phyloP scores from a whole-genome alignment of 2,329 filamentous ascomycete genomes.

The Cordyceps sp. region DNA sequence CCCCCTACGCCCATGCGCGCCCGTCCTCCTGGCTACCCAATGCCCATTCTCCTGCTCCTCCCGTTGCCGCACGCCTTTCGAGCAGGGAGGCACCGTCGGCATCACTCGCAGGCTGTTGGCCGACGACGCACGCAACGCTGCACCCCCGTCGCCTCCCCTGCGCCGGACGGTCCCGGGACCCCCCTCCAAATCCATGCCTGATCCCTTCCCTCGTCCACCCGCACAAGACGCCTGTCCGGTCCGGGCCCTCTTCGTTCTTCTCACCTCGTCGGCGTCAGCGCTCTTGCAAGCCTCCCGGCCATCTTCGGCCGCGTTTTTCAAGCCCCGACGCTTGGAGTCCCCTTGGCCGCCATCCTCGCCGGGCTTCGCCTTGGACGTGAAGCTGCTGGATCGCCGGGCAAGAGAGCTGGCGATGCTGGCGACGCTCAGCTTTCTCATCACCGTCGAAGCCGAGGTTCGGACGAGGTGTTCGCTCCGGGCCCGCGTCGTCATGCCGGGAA shows the following conservation, averaged over 20 bases:
- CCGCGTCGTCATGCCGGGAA: constrained; percentile 60
- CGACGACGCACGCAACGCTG: constrained; percentile 1
- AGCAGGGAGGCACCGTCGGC: too few species aligned
- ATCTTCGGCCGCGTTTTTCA: constrained; percentile 1
- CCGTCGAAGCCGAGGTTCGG: constrained; percentile 61
- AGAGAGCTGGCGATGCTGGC: constrained; percentile 66
- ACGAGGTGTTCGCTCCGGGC: constrained; percentile 55
- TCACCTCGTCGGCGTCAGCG: neutral
- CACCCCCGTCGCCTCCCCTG: neutral
- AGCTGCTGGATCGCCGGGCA: constrained; percentile 50
- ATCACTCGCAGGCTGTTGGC: constrained; percentile 3
- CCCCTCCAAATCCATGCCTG: neutral
- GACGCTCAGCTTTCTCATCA: constrained; percentile 79
- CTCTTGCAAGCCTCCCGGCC: neutral
- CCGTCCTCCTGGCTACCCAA: neutral
- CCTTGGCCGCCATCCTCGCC: neutral
- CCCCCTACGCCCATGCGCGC: too few species aligned
- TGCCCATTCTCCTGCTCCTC: constrained; percentile 3
- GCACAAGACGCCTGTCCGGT: too few species aligned
- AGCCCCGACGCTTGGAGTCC: neutral
- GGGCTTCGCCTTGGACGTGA: constrained; percentile 9
- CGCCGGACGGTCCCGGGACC: neutral
- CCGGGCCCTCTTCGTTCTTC: constrained; percentile 1
- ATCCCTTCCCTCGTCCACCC: neutral
- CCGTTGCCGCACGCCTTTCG: neutral